phyloP scores from a whole-genome alignment of 768 basidiomycete genomes.

The Suillus clintonianus region DNA sequence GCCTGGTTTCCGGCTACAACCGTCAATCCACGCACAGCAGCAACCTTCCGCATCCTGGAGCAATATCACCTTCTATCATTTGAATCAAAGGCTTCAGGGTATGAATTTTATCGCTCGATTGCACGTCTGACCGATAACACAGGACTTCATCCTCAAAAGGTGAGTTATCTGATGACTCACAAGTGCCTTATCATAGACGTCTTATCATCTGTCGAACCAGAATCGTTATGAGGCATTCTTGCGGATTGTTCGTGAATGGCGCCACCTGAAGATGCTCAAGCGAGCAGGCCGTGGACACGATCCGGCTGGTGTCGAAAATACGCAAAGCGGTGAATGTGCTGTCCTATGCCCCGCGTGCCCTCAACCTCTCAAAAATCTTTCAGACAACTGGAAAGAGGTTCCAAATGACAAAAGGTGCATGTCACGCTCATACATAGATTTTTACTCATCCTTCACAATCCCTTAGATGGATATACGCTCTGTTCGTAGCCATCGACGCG shows the following conservation, averaged over 20 bases:
- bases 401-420: too few relatives aligned
- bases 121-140: slow-evolving; percentile 23
- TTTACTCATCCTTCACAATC: not conserved
- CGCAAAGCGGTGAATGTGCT: not conserved
- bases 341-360: slow-evolving; percentile 6
- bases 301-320: slow-evolving; percentile 4
- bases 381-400: slow-evolving; percentile 1
- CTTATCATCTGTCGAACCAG: too few relatives aligned
- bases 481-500: slow-evolving; percentile 31
- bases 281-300: slow-evolving; percentile 1
- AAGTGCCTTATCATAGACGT: too few relatives aligned
- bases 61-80: slow-evolving; percentile 29
- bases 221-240: slow-evolving; percentile 16
- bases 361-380: slow-evolving; percentile 4
- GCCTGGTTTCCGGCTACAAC: slow-evolving; percentile 12
- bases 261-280: too few relatives aligned
- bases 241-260: too few relatives aligned
- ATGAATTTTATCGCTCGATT: slow-evolving; percentile 29
- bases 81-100: slow-evolving; percentile 26
- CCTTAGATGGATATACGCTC: slow-evolving; percentile 26
- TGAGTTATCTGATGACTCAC: too few relatives aligned
- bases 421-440: slow-evolving; percentile 1
- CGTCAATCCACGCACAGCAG: slow-evolving; percentile 23
- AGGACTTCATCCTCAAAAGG: not conserved
- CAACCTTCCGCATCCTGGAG: slow-evolving; percentile 26